phyloP scores from a whole-genome alignment of 1,284 basidiomycete species.

The Schizopora paradoxa region DNA sequence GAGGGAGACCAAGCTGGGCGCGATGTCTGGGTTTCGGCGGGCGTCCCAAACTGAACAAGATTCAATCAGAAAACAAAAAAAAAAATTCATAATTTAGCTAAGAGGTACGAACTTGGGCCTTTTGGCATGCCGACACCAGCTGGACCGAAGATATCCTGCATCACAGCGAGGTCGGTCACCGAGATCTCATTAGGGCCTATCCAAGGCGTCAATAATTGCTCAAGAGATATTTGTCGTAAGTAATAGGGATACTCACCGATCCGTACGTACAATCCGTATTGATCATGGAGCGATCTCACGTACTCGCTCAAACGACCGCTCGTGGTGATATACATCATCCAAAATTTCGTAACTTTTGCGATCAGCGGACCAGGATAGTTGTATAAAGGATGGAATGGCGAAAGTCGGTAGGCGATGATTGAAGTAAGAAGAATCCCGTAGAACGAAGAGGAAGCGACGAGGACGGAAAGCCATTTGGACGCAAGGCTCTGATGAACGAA shows the following conservation, averaged over 20 bases:
- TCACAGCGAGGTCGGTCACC: slow-evolving; percentile 26
- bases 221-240: too few species aligned
- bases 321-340: slow-evolving; percentile 4
- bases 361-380: slow-evolving; percentile 22
- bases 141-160: slow-evolving; percentile 26
- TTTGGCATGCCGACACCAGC: slow-evolving; percentile 31
- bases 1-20: slow-evolving; percentile 15
- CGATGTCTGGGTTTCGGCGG: slow-evolving; percentile 7
- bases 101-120: slow-evolving; percentile 23
- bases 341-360: slow-evolving; percentile 21
- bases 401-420: slow-evolving; percentile 22
- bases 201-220: neutral
- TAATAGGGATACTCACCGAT: slow-evolving; percentile 17
- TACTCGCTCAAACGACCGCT: slow-evolving; percentile 10
- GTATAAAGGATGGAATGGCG: slow-evolving; percentile 24
- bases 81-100: too few species aligned
- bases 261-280: slow-evolving; percentile 20
- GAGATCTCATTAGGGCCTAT: slow-evolving; percentile 34
- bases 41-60: slow-evolving; percentile 11
- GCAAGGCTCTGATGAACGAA: slow-evolving; percentile 6
- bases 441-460: slow-evolving; percentile 5
- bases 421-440: slow-evolving; percentile 3
- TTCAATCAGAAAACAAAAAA: neutral
- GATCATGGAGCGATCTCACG: slow-evolving; percentile 15
- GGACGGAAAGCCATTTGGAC: slow-evolving; percentile 4